Evolutionary conservation across 2,329 filamentous ascomycete genomes (phyloP), one percentile per base, ranked within the genome.

Genomic region (Sphaerulina musiva): DNA sequence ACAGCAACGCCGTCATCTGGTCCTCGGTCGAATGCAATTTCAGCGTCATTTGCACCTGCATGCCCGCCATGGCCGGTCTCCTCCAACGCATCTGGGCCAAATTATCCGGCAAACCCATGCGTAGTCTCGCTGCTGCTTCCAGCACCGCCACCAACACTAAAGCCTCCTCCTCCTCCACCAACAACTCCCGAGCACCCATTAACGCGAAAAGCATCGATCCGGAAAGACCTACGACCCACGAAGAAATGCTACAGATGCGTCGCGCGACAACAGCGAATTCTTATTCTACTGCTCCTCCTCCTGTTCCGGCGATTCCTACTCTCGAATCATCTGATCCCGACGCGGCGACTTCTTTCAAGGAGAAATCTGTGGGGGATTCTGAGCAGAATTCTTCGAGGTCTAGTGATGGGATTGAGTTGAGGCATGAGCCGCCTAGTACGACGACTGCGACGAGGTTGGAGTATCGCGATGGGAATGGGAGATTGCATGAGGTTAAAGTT

Each of bases 401-500:
- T 4, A 38, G 20, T 7, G 43, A 49, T 10, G 48, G 50, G 7
- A 55, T 60, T 17, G 55, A 60, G 32, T 26, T 60, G 39, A 56
- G 43, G 20, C 59, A 59, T 43, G 52, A 55, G 17, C 59, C 59
- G 9, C 59, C 59, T 9, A 44, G 38, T 2, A 32, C 55, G 52
- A 48, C 48, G 12, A 59, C 59, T 9, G 59, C 59, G 9, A 61
- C 59, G n/a, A 53, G 48, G 20, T 31, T 61, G 48, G 46, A 43
- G 11, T 61, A 61, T 55, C 54, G 59, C 5, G 59, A 61, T 29
- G 40, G 32, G 5, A 48, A 56, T 23, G 59, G 59, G 4, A 46
- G 59, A n/a, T 34, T 56, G 53, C 59, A 61, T 48, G 57, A 61
- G 39, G 52, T 61, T 6, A 59, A 61, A 32, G 59, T 61, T 14